A percentile compares a stretch with the other conserved stretches of the same genome.
These are phyloP conservation scores for Pilobolus umbonatus DNA, from an alignment of 192 early-diverging fungal genomes.

Conservation along the genomic window DNA sequence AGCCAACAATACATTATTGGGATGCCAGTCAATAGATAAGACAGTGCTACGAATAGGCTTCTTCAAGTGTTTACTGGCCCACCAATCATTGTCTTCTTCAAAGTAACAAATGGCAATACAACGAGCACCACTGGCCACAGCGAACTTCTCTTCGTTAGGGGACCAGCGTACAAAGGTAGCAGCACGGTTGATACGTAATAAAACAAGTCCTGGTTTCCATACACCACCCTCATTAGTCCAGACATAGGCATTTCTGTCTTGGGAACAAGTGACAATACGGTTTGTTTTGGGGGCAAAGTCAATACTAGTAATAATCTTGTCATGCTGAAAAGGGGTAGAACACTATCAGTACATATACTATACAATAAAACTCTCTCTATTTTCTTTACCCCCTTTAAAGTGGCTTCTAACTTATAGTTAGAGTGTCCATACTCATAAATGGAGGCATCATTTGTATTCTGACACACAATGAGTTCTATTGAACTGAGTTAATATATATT, in stretches of 20 bases:
- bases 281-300: constrained; percentile 96
- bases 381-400: constrained; percentile 73
- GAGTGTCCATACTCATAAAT: constrained; percentile 69
- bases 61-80: constrained; percentile 92
- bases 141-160: constrained; percentile 97
- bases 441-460: constrained; percentile 85
- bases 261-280: constrained; percentile 93
- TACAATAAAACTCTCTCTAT: not conserved
- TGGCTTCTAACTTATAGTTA: constrained; percentile 60
- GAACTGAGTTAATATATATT: not conserved
- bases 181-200: constrained; percentile 93
- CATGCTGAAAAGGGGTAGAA: constrained; percentile 68
- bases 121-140: constrained; percentile 89
- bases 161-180: constrained; percentile 94
- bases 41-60: constrained; percentile 91
- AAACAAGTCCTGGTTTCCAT: constrained; percentile 91
- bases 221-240: constrained; percentile 72
- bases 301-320: constrained; percentile 90
- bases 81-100: constrained; percentile 96
- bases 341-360: not conserved
- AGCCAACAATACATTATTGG: constrained; percentile 92
- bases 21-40: constrained; percentile 90
- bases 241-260: constrained; percentile 98
- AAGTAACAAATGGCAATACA: constrained; percentile 93
- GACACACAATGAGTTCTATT: constrained; percentile 86